These are phyloP conservation scores for Neoscytalidium dimidiatum DNA, from an alignment of 2,329 filamentous ascomycete species.

Conservation along the genomic window DNA sequence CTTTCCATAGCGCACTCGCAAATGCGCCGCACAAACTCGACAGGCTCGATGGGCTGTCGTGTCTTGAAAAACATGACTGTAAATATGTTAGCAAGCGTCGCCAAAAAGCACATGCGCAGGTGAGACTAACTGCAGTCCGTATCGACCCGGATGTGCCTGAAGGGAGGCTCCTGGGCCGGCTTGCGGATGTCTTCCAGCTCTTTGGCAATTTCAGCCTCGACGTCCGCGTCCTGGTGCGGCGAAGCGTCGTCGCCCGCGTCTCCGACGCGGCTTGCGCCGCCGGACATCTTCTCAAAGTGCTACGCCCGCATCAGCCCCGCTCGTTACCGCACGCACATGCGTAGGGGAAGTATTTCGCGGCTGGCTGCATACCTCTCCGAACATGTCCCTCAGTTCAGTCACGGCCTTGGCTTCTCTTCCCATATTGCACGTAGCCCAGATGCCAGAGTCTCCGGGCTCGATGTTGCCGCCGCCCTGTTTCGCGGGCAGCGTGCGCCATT, in stretches of 20 bases:
- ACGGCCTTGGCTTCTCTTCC: slow-evolving; percentile 71
- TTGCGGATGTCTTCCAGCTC: slow-evolving; percentile 68
- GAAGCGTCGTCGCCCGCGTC: slow-evolving; percentile 40
- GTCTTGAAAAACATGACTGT: slow-evolving; percentile 62
- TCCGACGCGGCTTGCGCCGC: slow-evolving; percentile 38
- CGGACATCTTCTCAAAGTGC: slow-evolving; percentile 64
- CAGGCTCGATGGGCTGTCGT: slow-evolving; percentile 58
- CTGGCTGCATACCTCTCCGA: slow-evolving; percentile 59
- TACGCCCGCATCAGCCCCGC: slow-evolving; percentile 36
- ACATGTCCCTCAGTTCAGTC: slow-evolving; percentile 65
- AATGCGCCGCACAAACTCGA: slow-evolving; percentile 59
- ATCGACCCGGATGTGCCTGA: slow-evolving; percentile 56
- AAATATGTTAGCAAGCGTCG: slow-evolving; percentile 33
- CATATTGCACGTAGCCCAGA: slow-evolving; percentile 77
- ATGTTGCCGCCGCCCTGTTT: slow-evolving; percentile 39
- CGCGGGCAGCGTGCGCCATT: slow-evolving; percentile 8
- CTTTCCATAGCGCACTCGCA: slow-evolving; percentile 58
- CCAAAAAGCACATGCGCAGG: not conserved
- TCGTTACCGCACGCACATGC: not conserved
- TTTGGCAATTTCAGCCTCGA: slow-evolving; percentile 71
- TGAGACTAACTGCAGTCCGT: slow-evolving; percentile 54
- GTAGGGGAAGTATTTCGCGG: not conserved
- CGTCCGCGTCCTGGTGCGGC: slow-evolving; percentile 52
- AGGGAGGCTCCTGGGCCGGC: slow-evolving; percentile 50
- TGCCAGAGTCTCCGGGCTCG: slow-evolving; percentile 69